Conservation (phyloP, 768 basidiomycete genomes). For the Amanita subjunquillea region DNA sequence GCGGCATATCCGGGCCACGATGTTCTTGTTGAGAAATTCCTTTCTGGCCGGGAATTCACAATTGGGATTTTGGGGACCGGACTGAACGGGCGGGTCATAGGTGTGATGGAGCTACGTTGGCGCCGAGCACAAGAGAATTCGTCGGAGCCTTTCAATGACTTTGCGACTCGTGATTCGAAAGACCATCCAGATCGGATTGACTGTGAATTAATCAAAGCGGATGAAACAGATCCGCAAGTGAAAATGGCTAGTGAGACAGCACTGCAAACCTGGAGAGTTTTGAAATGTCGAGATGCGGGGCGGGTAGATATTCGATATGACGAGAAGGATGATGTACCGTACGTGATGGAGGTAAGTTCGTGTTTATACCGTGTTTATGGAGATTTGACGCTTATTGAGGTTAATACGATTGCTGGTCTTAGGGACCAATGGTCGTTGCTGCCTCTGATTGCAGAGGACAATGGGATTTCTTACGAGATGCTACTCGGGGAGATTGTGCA, state of each 20-base stretch:
- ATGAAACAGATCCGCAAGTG: neutral
- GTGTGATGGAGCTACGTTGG: slow-evolving; percentile 4
- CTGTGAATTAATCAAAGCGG: neutral
- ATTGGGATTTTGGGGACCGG: slow-evolving; percentile 17
- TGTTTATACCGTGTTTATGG: neutral
- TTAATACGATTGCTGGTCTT: neutral
- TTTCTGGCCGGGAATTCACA: slow-evolving; percentile 16
- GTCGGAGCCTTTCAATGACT: neutral
- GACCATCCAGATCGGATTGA: neutral
- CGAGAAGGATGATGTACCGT: neutral
- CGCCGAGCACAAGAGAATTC: neutral
- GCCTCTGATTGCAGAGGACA: neutral
- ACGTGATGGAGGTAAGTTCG: neutral
- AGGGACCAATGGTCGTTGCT: neutral
- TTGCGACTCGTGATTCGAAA: neutral
- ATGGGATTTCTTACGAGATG: neutral
- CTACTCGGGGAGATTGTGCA: neutral
- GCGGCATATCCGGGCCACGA: slow-evolving; percentile 12
- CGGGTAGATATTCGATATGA: neutral
- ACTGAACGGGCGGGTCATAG: slow-evolving; percentile 10
- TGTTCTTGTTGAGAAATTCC: slow-evolving; percentile 15
- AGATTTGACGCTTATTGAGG: neutral
- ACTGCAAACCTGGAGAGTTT: neutral
- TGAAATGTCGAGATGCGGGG: neutral
- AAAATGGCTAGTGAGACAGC: slow-evolving; percentile 11